Base-by-base conservation (phyloP, 1,284 basidiomycete species). In the Apiotrichum gracile region DNA sequence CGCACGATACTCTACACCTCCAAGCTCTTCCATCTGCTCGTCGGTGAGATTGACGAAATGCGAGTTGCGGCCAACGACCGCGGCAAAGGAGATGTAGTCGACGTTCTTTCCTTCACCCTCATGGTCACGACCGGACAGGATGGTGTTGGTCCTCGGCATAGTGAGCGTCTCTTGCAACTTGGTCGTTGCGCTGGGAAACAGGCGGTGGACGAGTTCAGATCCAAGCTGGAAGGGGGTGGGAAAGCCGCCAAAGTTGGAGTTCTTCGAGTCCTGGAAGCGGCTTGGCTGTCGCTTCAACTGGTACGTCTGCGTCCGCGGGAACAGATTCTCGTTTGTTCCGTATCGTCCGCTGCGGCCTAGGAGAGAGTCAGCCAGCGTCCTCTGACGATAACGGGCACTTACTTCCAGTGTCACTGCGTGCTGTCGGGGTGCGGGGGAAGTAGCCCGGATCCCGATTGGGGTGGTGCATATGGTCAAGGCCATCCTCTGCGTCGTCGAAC, bases 1-100 rank as follows among this genome's bases (percentile, higher is more conserved):
- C 1, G 87, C 91, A n/a, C 91, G 82, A 67, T 91, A 97, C 72
- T 98, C 94, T 16, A 96, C 87, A 7, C 93, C 93, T 9, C 92
- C 92, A 6, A 97, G 78, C 73, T 97, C 91, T 58, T 94, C 88
- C 62, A 90, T 78, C 66, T 97, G 87, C 50, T 91, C 87, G 33
- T 83, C 81, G 0, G 86, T 88, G 49, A 97, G 75, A 38, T 82
- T 78, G 46, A 84, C 82, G 69, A 98, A 97, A n/a, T 81, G 78
- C 22, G 90, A 94, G 71, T 97, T 97, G 49, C 87, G 79, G 0
- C 88, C 88, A 4, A 94, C 89, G 13, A 83, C 76, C 0, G 88
- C 87, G 39, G 88, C 83, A 69, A 97, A 97, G 3, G 85, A 82
- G 47, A 97, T 84, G 70, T 97, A 97, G 1, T 86, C 81, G 1